Evolutionary conservation across 257 asterid genomes (phyloP).

Genomic region (Petunia axillaris): DNA sequence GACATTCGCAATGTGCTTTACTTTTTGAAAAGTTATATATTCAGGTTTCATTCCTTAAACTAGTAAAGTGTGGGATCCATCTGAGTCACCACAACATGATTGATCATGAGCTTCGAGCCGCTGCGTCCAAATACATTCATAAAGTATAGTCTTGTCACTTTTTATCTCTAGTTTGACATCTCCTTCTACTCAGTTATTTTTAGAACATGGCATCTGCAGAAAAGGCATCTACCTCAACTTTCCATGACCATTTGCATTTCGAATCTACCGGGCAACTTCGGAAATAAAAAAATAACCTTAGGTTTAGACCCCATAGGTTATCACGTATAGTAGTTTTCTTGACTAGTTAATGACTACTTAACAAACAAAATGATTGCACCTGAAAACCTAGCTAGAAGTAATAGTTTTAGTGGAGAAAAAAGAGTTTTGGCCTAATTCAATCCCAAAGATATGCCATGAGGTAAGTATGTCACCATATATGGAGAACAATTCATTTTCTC

Average conservation of each 20-base stretch:
- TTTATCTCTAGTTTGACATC: conserved; percentile 12
- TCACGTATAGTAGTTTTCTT: background rate
- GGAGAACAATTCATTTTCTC: background rate
- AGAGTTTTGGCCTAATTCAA: background rate
- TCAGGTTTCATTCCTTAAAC: conserved; percentile 5
- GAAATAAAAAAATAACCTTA: background rate
- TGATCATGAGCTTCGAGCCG: conserved; percentile 9
- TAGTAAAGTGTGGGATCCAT: conserved; percentile 13
- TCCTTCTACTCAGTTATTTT: background rate
- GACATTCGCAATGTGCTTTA: background rate
- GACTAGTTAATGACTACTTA: background rate
- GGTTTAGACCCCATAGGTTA: background rate
- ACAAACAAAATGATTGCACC: background rate
- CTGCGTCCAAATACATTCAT: conserved; percentile 13
- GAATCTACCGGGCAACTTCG: background rate
- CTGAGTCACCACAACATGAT: conserved; percentile 19
- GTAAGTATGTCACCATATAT: background rate
- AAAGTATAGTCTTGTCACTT: conserved; percentile 12
- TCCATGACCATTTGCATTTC: conserved; percentile 16
- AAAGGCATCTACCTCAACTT: conserved; percentile 9
- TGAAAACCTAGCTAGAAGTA: background rate
- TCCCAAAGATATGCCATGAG: background rate
- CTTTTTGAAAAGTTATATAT: conserved; percentile 8
- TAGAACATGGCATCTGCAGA: background rate
- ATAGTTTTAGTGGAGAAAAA: background rate